Percentiles rank a stretch among this genome's conserved stretches.
These are phyloP conservation scores for Vicia villosa DNA, from an alignment of 306 rosid species.

Conservation along the genomic window DNA sequence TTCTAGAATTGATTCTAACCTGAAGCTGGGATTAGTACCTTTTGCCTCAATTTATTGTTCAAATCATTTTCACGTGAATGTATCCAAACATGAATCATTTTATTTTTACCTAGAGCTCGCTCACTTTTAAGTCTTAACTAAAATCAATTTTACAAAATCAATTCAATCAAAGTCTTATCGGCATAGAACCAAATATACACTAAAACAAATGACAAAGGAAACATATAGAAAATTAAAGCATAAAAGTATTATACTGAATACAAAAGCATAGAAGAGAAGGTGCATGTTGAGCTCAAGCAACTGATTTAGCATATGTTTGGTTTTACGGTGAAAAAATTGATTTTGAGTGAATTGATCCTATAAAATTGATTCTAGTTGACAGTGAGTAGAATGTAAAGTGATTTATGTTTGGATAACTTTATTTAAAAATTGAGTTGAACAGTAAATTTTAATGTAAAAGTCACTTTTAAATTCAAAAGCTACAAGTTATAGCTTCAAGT, in stretches of 20 bases:
- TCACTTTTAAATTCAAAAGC: no score
- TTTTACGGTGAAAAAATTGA: no score
- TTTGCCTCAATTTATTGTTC: not conserved
- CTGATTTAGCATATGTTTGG: not conserved
- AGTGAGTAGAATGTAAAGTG: no score
- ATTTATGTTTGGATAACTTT: no score
- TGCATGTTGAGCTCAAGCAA: not conserved
- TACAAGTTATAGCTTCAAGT: no score
- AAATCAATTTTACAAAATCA: not conserved
- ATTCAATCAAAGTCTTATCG: not conserved
- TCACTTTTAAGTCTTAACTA: not conserved
- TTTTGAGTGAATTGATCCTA: no score
- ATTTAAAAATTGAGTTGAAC: no score
- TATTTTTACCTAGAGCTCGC: not conserved
- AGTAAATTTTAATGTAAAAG: no score
- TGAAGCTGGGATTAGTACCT: not conserved
- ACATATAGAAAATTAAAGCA: not conserved
- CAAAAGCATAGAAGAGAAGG: not conserved
- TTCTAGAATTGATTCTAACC: not conserved
- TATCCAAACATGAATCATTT: not conserved
- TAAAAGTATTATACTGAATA: not conserved
- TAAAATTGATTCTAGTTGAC: no score
- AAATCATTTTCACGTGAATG: not conserved
- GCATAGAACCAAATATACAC: not conserved
- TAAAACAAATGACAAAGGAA: slow-evolving; percentile 14